phyloP scores from a whole-genome alignment of 805 yeast genomes.

The Candida coquimbonensis region DNA sequence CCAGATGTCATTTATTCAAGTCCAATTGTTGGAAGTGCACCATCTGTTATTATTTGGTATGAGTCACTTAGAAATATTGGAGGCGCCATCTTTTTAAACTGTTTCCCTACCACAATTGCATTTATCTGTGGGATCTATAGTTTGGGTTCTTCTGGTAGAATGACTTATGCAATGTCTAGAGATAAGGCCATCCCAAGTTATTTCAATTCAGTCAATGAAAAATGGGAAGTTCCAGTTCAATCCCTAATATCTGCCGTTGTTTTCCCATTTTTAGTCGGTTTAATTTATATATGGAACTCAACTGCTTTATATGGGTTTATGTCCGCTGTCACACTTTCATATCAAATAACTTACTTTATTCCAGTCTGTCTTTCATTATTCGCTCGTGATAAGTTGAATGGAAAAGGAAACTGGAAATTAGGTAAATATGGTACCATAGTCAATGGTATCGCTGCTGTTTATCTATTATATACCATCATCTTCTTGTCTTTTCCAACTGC shows the following conservation, averaged over 20 bases:
- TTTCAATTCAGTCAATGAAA: neutral
- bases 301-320: neutral
- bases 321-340: neutral
- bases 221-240: neutral
- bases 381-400: neutral
- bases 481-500: neutral
- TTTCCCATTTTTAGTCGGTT: neutral
- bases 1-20: neutral
- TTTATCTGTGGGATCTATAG: neutral
- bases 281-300: neutral
- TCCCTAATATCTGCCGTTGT: neutral
- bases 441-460: neutral
- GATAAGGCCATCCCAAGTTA: neutral
- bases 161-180: neutral
- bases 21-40: neutral
- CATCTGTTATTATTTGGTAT: neutral
- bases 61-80: neutral
- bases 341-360: neutral
- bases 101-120: neutral
- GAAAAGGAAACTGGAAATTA: neutral
- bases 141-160: neutral
- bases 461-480: neutral
- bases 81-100: neutral
- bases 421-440: neutral
- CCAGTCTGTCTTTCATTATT: neutral